Conservation (phyloP, 2,329 filamentous ascomycete species). For the Colletotrichum noveboracense region DNA sequence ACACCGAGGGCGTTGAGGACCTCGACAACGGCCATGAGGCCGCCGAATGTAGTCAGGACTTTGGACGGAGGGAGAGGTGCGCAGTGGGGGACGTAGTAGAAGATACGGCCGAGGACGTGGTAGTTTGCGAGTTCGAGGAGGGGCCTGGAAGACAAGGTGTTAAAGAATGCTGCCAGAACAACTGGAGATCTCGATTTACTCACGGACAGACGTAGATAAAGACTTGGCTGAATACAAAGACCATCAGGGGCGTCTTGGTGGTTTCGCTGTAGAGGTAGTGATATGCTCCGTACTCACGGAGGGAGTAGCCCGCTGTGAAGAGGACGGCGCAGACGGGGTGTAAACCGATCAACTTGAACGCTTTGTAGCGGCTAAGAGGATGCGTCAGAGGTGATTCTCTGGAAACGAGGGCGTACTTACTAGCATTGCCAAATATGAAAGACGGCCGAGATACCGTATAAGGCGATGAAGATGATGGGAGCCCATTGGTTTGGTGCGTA, state of each 20-base stretch:
- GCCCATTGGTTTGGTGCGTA: slow-evolving; percentile 61
- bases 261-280: slow-evolving; percentile 43
- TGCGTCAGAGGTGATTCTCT: background rate
- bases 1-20: slow-evolving; percentile 51
- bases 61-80: slow-evolving; percentile 55
- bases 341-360: slow-evolving; percentile 54
- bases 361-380: slow-evolving; percentile 50
- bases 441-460: slow-evolving; percentile 50
- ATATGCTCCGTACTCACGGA: slow-evolving; percentile 56
- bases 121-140: slow-evolving; percentile 69
- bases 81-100: slow-evolving; percentile 67
- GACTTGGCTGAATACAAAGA: slow-evolving; percentile 49
- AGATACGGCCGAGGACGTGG: slow-evolving; percentile 64
- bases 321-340: slow-evolving; percentile 54
- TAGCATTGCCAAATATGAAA: slow-evolving; percentile 59
- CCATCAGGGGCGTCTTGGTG: slow-evolving; percentile 32
- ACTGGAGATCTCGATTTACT: slow-evolving; percentile 23
- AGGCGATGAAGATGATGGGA: slow-evolving; percentile 56
- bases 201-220: slow-evolving; percentile 42
- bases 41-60: slow-evolving; percentile 52
- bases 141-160: slow-evolving; percentile 43
- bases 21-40: slow-evolving; percentile 50
- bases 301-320: slow-evolving; percentile 58
- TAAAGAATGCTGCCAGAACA: too few relatives aligned
- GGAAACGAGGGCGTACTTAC: slow-evolving; percentile 27